A percentile compares a stretch with the other conserved stretches of the same genome.
Conservation (phyloP, 2,329 filamentous ascomycete species). For the Pestalotiopsis sp. region DNA sequence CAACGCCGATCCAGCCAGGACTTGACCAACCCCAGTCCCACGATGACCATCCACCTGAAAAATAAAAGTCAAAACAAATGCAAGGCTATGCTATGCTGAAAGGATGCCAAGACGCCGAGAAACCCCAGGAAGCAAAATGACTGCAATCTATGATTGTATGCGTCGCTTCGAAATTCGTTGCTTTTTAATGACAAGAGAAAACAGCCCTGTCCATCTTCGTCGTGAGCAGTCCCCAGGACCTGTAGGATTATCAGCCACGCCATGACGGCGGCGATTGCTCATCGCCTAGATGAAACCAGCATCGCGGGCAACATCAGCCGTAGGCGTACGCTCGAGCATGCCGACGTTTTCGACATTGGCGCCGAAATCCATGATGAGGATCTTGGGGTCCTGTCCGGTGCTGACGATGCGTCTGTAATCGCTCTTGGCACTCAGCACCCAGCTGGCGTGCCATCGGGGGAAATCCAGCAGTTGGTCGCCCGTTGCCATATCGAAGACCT, state of each 20-base stretch:
- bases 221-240: too few species aligned
- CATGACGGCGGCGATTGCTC: neutral
- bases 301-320: conserved; percentile 31
- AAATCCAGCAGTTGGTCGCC: conserved; percentile 81
- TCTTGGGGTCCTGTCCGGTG: conserved; percentile 91
- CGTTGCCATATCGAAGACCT: conserved; percentile 86
- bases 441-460: conserved; percentile 93
- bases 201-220: too few species aligned
- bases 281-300: conserved; percentile 36
- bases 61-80: neutral
- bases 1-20: neutral
- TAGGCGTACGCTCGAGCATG: conserved; percentile 53
- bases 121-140: neutral
- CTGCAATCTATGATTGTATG: neutral
- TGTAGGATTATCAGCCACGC: neutral
- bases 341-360: conserved; percentile 61
- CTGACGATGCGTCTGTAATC: conserved; percentile 95
- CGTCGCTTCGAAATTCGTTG: neutral
- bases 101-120: neutral
- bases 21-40: neutral
- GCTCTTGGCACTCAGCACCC: conserved; percentile 94
- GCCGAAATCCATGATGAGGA: conserved; percentile 92
- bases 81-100: neutral
- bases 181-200: neutral
- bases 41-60: neutral